These are phyloP conservation scores for Zoysia japonica DNA, from an alignment of 176 grass and related monocot species.

Conservation along the genomic window DNA sequence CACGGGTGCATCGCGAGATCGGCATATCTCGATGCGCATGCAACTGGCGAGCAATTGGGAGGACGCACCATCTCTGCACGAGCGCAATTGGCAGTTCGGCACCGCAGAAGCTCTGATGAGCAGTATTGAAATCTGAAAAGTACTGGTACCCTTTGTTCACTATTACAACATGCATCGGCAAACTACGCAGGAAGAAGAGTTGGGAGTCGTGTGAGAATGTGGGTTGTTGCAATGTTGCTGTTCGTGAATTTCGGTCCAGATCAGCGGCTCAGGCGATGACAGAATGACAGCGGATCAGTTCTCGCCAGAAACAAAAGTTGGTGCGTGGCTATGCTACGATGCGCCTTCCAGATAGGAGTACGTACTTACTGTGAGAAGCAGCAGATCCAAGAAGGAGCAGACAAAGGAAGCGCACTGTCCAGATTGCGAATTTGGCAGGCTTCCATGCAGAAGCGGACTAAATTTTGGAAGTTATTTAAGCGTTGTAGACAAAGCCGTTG, in stretches of 20 bases:
- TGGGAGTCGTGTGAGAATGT: neutral
- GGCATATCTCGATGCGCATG: constrained; percentile 1
- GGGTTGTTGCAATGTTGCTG: neutral
- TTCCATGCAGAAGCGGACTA: constrained; percentile 13
- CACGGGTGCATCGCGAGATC: neutral
- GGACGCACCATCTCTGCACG: neutral
- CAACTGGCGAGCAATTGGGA: neutral
- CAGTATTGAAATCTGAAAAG: neutral
- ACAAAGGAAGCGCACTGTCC: constrained; percentile 19
- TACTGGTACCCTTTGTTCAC: neutral
- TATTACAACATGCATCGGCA: neutral
- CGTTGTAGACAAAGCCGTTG: neutral
- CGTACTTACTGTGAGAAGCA: neutral
- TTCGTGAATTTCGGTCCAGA: constrained; percentile 9
- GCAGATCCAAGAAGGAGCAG: constrained; percentile 39
- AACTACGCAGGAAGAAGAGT: neutral
- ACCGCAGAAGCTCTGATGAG: neutral
- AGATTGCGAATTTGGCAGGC: constrained; percentile 12
- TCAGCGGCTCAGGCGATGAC: constrained; percentile 5
- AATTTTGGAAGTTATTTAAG: constrained; percentile 17
- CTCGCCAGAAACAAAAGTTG: constrained; percentile 32
- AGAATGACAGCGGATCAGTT: neutral
- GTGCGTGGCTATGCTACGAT: neutral
- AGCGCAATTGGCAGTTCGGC: neutral
- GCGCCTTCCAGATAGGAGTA: constrained; percentile 24